Base-by-base conservation (phyloP, 306 rosid genomes). In the Vachellia collinsii region DNA sequence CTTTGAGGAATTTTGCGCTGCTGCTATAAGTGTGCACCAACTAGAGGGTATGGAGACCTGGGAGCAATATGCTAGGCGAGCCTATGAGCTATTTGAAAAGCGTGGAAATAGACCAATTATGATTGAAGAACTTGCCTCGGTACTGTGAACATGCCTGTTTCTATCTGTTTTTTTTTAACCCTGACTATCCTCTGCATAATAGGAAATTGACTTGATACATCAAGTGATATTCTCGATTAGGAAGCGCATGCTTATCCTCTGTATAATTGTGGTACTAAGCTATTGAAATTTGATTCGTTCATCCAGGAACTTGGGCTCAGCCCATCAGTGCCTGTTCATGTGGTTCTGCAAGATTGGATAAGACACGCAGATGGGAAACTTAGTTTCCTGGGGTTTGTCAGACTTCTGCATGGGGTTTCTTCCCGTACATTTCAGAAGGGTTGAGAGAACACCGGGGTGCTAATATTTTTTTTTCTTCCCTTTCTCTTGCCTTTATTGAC, bases 341-440 rank as follows among this genome's bases (percentile, higher is more conserved):
- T 88, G 19, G 97, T 91, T 51, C 97, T 91, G 34, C 92, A 91
- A 70, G 97, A 91, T 80, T 91, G 97, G 97, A 86, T 91, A 39
- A 77, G 89, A 80, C 97, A 90, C 71, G 66, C 93, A 0, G 93
- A 91, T 71, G 93, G 93, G 51, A 91, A 89, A 77, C 91, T 91
- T 19, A 91, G 97, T 81, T 91, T 91, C 83, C 38, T 88, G 75
- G 97, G 97, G 65, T 91, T 91, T 75, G 86, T 91, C 67, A 87
- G 88, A 76, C 91, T 91, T 76, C 82, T 91, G 11, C 93, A 88
- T 16, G 97, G 92, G 20, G 75, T 86, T 72, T 81, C 91, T 41
- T 71, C 90, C 47, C 85, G 88, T 47, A 34, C 81, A 19, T 82
- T 86, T 78, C 87, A 86, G 68, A 90, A 88, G 85, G 87, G 82